Percentiles rank a stretch among this genome's conserved stretches.
Conservation (phyloP, 768 basidiomycete genomes). For the Tulasnella sp. region DNA sequence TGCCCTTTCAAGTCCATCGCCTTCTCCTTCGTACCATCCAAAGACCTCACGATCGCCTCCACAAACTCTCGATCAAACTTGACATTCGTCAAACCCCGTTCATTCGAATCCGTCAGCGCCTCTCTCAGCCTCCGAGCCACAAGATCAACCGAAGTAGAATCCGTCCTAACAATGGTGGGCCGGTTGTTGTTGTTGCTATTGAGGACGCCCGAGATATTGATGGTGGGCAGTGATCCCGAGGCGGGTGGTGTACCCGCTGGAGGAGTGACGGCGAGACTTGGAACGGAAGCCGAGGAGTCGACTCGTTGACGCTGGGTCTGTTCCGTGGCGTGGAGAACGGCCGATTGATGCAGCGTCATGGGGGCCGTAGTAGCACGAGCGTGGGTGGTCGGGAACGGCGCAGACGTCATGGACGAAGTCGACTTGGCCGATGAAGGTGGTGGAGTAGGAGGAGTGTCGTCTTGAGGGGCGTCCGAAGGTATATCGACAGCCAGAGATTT, state of each 20-base stretch:
- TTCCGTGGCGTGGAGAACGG: background rate
- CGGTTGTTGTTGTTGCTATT: background rate
- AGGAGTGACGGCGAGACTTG: constrained; percentile 1
- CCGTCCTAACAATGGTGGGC: background rate
- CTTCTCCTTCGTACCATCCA: constrained; percentile 59
- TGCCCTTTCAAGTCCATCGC: constrained; percentile 58
- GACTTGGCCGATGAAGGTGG: constrained; percentile 9
- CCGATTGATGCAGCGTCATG: background rate
- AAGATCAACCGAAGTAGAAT: constrained; percentile 29
- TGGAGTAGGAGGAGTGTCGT: background rate
- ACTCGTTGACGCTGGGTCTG: constrained; percentile 1
- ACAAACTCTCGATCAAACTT: constrained; percentile 67
- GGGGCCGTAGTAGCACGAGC: background rate
- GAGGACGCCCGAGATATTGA: background rate
- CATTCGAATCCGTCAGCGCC: constrained; percentile 50
- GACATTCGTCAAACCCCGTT: constrained; percentile 52
- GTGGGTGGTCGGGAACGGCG: background rate
- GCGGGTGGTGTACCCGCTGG: background rate
- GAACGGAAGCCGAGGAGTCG: constrained; percentile 15
- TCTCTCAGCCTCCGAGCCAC: constrained; percentile 36
- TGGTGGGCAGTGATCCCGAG: background rate
- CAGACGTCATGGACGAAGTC: background rate
- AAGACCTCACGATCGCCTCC: constrained; percentile 55
- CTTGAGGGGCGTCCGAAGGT: background rate
- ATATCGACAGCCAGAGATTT: background rate